Base-by-base conservation (phyloP, 1,284 basidiomycete genomes). In the Golubevia sp. region DNA sequence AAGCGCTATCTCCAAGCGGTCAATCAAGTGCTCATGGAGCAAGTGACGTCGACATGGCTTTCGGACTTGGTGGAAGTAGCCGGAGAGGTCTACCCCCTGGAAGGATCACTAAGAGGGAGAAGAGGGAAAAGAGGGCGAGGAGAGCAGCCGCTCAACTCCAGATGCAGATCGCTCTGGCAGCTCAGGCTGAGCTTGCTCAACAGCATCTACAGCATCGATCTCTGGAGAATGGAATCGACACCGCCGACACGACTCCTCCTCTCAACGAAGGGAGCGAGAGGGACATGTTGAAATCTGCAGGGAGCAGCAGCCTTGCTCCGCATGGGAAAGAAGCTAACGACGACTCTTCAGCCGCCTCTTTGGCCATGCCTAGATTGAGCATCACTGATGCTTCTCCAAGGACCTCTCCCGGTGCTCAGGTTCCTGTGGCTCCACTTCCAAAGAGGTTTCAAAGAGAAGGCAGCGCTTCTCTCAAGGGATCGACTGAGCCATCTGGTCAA, bases 311-410 rank as follows among this genome's bases (percentile, higher is more conserved):
- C n/a, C n/a, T n/a, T n/a, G n/a, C n/a, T n/a, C n/a, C n/a, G n/a
- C 11, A 13, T 13, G 11, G 11, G 11, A 13, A 8, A 13, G 11
- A 44, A 44, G 18, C 38, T 18, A 44, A 44, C 18, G 63, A 63
- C 54, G 66, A 71, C 15, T 77, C 74, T 51, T 73, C 74, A 8
- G 66, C 74, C 2, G 66, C 66, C 18, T 44, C 38, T 44, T 44
- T 44, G 21, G 73, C 74, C 2, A 64, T 77, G 59, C 74, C 74
- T 5, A 56, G 69, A 4, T 68, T 77, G 73, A 63, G 73, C 38
- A 73, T 77, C 62, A 75, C 74, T 13, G 74, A 77, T 26, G 73
- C 74, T 1, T 71, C 73, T 3, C 74, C 74, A n/a, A 65, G 71
- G 25, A 68, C 61, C 50, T 77, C 74, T 44, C 74, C 74, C 18